Evolutionary conservation across 106 monocot species (phyloP), one percentile per base, ranked within the genome.

Genomic region (Hemerocallis citrina): DNA sequence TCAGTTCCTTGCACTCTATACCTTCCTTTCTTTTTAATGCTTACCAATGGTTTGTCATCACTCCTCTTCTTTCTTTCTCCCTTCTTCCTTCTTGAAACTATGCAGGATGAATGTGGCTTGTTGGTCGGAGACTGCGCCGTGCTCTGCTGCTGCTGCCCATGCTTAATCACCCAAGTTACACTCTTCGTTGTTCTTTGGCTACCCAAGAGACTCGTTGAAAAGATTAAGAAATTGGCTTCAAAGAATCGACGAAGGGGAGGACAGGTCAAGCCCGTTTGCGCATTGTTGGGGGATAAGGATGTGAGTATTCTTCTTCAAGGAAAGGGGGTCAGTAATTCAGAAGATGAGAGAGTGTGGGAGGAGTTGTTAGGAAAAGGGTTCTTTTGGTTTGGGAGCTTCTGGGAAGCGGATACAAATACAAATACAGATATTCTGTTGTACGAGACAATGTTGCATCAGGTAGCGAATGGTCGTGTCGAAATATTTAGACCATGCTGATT

Each of bases 331-430:
- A 11, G 8, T 1, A 5, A 25, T 50, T 3, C 22, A 21, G 65
- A 65, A 9, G 73, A 41, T 29, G 66, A 60, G 24, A 29, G 39
- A 13, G 55, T 66, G 22, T 73, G 56, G 65, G 65, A 66, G 46
- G 66, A 59, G 59, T 32, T 65, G 29, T n/a, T 59, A 31, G 58
- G 38, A 3, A 24, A 66, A 39, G 73, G 73, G 9, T 37, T 65
- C 35, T 73, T 64, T 56, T 73, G 72, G 72, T 73, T 73, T 59
- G 72, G 72, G 19, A 73, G 72, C 56, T 73, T 73, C 49, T 73
- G 72, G 72, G 51, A 52, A 22, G 63, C 16, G 37, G 61, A n/a
- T n/a, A n/a, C n/a, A n/a, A n/a, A n/a, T n/a, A n/a, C n/a, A n/a
- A n/a, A n/a, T n/a, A n/a, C n/a, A n/a, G n/a, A n/a, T n/a, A n/a